These are phyloP conservation scores for Ustilago nuda DNA, from an alignment of 1,284 basidiomycete genomes.

Conservation along the genomic window DNA sequence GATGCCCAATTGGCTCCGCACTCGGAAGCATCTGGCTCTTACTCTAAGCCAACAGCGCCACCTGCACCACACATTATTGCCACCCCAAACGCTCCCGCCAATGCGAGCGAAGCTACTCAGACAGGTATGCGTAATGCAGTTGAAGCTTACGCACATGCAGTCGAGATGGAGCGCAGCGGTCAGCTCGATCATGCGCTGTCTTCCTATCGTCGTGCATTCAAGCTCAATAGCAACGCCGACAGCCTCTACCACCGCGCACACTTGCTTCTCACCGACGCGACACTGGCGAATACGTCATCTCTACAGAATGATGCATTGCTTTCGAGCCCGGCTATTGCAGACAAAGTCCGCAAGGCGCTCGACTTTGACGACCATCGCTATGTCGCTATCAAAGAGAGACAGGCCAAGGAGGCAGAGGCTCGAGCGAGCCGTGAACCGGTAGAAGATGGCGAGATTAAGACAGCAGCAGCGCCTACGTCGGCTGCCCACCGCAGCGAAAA, in stretches of 20 bases:
- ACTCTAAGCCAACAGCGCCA: slow-evolving; percentile 4
- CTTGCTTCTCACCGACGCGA: slow-evolving; percentile 44
- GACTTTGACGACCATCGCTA: slow-evolving; percentile 56
- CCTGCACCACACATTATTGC: slow-evolving; percentile 29
- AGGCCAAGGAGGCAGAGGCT: slow-evolving; percentile 35
- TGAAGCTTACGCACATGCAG: slow-evolving; percentile 55
- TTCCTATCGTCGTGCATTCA: slow-evolving; percentile 59
- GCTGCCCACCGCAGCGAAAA: slow-evolving; percentile 4
- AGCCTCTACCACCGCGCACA: slow-evolving; percentile 58
- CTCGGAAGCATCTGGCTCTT: slow-evolving; percentile 8
- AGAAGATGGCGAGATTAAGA: neutral
- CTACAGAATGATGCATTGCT: slow-evolving; percentile 45
- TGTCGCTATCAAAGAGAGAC: slow-evolving; percentile 48
- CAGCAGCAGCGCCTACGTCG: slow-evolving; percentile 2
- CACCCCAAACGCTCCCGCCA: slow-evolving; percentile 28
- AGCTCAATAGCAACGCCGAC: slow-evolving; percentile 56
- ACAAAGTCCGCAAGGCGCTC: slow-evolving; percentile 50
- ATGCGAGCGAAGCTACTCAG: slow-evolving; percentile 31
- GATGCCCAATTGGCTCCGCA: neutral
- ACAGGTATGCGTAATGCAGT: slow-evolving; percentile 49
- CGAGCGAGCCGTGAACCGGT: slow-evolving; percentile 22
- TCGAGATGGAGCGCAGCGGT: slow-evolving; percentile 57
- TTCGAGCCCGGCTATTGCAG: slow-evolving; percentile 50
- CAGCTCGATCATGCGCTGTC: slow-evolving; percentile 53
- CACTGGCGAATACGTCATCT: slow-evolving; percentile 23